Percentiles rank a stretch among this genome's conserved stretches.
phyloP scores from a whole-genome alignment of 257 asterid genomes.

The Cinchona pubescens region DNA sequence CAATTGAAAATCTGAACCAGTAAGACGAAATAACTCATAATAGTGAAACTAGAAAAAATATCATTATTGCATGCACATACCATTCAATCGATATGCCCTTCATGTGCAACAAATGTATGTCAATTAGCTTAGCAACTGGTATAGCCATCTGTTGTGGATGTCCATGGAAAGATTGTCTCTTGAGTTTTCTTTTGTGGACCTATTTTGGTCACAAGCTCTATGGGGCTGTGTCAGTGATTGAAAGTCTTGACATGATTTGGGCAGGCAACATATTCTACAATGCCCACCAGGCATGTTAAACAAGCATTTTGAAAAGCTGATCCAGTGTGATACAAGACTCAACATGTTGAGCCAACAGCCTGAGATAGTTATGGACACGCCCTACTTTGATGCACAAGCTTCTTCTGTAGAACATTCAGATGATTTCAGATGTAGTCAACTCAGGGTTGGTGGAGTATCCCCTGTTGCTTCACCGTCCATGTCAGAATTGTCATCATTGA shows the following conservation, averaged over 20 bases:
- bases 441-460: constrained; percentile 34
- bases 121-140: background rate
- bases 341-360: constrained; percentile 57
- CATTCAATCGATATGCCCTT: background rate
- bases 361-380: constrained; percentile 47
- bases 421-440: constrained; percentile 33
- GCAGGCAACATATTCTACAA: constrained; percentile 63
- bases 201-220: background rate
- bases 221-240: constrained; percentile 11
- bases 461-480: constrained; percentile 42
- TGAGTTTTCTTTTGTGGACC: background rate
- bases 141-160: background rate
- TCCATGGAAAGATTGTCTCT: background rate
- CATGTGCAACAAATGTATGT: background rate
- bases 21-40: background rate
- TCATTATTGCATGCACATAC: background rate
- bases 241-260: constrained; percentile 22
- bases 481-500: constrained; percentile 40
- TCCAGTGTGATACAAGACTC: constrained; percentile 67
- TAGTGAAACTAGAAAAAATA: background rate
- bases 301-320: constrained; percentile 78
- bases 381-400: constrained; percentile 52
- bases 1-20: background rate
- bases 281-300: constrained; percentile 66
- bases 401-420: constrained; percentile 43